Conservation (phyloP, 1,284 basidiomycete genomes). For the Ceratobasidium sp. region DNA sequence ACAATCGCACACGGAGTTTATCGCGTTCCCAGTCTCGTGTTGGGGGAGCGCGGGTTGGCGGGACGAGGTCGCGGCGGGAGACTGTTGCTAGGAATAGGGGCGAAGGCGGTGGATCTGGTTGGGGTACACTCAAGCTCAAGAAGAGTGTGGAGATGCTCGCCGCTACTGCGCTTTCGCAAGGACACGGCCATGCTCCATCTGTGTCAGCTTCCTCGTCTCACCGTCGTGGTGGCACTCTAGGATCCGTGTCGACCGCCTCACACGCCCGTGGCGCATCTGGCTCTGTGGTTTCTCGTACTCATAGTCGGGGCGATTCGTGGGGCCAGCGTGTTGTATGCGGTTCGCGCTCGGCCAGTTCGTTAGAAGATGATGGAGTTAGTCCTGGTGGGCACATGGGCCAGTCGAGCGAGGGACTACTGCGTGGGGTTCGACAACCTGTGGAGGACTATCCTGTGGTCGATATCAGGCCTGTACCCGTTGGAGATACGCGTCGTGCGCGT, state of each 20-base stretch:
- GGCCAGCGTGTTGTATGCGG: slow-evolving; percentile 35
- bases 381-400: slow-evolving; percentile 10
- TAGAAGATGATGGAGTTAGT: slow-evolving; percentile 9
- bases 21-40: slow-evolving; percentile 21
- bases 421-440: neutral
- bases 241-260: slow-evolving; percentile 23
- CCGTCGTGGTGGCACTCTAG: slow-evolving; percentile 6
- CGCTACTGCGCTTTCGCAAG: slow-evolving; percentile 21
- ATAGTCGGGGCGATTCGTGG: slow-evolving; percentile 30
- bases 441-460: slow-evolving; percentile 34
- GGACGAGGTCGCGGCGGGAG: slow-evolving; percentile 14
- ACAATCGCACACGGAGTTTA: slow-evolving; percentile 32
- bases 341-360: slow-evolving; percentile 31
- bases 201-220: slow-evolving; percentile 20
- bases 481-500: slow-evolving; percentile 31
- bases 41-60: slow-evolving; percentile 15
- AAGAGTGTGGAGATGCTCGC: slow-evolving; percentile 34
- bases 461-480: slow-evolving; percentile 23
- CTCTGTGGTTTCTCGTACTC: slow-evolving; percentile 11
- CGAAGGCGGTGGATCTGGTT: neutral
- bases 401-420: slow-evolving; percentile 26
- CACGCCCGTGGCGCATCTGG: slow-evolving; percentile 29
- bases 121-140: slow-evolving; percentile 44
- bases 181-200: slow-evolving; percentile 25
- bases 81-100: slow-evolving; percentile 1